A percentile compares a stretch with the other conserved stretches of the same genome.
Conservation (phyloP, 257 asterid species). For the Scutellaria galericulata region DNA sequence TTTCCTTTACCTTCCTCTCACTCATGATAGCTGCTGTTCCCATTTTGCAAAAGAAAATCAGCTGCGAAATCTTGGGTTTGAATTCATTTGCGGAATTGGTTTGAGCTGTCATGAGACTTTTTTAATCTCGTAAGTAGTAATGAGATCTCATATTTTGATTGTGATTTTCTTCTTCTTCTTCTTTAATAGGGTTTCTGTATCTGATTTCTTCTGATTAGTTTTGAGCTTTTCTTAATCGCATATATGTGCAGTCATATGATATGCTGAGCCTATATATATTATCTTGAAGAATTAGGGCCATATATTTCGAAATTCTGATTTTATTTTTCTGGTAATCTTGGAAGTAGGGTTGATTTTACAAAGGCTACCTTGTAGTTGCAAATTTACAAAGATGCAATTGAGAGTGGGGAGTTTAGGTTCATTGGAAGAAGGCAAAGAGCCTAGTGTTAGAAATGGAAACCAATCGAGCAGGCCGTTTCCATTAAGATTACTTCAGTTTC, state of each 20-base stretch:
- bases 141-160: constrained; percentile 24
- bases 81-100: constrained; percentile 25
- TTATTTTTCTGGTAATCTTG: constrained; percentile 23
- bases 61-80: constrained; percentile 40
- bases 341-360: constrained; percentile 33
- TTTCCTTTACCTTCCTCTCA: constrained; percentile 23
- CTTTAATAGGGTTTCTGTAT: constrained; percentile 6
- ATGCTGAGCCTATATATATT: background rate
- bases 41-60: constrained; percentile 34
- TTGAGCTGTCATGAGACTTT: constrained; percentile 18
- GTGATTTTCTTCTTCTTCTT: background rate
- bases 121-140: constrained; percentile 37
- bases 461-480: constrained; percentile 67
- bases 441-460: constrained; percentile 39
- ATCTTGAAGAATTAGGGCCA: constrained; percentile 1
- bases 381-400: constrained; percentile 56
- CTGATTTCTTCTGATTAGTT: constrained; percentile 20
- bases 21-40: constrained; percentile 37
- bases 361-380: constrained; percentile 25
- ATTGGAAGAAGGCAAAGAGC: constrained; percentile 72
- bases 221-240: constrained; percentile 26
- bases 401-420: constrained; percentile 66
- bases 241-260: constrained; percentile 25
- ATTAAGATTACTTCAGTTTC: constrained; percentile 66
- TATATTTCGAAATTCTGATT: constrained; percentile 20